Percentiles rank a stretch among this genome's conserved stretches.
Conservation (phyloP, 768 basidiomycete genomes). For the Boletus tomentosulus region DNA sequence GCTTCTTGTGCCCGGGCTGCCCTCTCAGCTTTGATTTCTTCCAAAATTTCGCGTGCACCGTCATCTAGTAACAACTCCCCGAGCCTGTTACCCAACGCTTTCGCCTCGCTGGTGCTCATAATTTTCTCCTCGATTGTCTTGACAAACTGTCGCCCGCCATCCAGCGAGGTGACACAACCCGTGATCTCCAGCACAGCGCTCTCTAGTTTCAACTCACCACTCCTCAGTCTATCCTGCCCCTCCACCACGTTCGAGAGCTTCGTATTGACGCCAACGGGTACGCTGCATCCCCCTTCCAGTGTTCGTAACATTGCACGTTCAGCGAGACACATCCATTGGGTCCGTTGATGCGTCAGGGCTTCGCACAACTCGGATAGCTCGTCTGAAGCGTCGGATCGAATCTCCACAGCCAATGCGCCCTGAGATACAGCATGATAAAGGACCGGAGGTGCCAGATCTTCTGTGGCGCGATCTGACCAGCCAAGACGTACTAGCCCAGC, state of each 20-base stretch:
- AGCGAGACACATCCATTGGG: constrained; percentile 71
- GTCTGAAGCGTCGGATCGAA: constrained; percentile 62
- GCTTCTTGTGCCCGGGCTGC: constrained; percentile 44
- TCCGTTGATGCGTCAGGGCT: constrained; percentile 69
- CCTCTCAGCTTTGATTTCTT: constrained; percentile 75
- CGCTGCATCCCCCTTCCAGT: constrained; percentile 95
- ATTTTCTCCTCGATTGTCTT: constrained; percentile 54
- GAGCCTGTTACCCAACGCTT: constrained; percentile 61
- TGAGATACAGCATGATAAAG: constrained; percentile 91
- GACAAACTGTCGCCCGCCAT: constrained; percentile 70
- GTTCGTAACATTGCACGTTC: constrained; percentile 87
- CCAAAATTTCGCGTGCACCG: constrained; percentile 78
- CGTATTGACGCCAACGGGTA: constrained; percentile 84
- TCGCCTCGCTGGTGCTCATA: constrained; percentile 52
- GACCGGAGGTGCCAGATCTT: constrained; percentile 68
- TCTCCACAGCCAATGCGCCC: constrained; percentile 87
- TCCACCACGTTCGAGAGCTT: constrained; percentile 34
- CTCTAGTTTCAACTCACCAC: constrained; percentile 28
- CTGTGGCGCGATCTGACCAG: constrained; percentile 68
- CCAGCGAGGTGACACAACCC: constrained; percentile 81
- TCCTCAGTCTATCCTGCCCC: constrained; percentile 30
- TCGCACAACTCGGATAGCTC: constrained; percentile 58
- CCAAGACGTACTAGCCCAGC: constrained; percentile 86
- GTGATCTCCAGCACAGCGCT: constrained; percentile 55
- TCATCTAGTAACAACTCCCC: constrained; percentile 59